Base-by-base conservation (phyloP, 2,329 filamentous ascomycete genomes). In the Mariannaea sp. region DNA sequence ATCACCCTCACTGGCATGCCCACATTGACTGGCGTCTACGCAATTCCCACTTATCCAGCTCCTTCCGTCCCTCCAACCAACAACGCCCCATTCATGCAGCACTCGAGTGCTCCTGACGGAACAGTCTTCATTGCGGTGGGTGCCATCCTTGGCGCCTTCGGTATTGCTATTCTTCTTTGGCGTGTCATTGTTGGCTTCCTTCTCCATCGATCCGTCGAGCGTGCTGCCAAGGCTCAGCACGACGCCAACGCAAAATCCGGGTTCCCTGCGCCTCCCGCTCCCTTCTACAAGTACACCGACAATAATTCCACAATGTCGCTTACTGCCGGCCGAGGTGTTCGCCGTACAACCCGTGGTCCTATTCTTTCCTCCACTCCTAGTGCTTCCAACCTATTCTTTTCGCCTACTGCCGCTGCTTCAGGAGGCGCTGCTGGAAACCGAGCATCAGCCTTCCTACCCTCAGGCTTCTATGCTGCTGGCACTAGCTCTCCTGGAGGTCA, bases 121-220 rank as follows among this genome's bases (percentile, higher is more conserved):
- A 97, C 93, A 4, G 88, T 99, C 54, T 99, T 99, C 76, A 99
- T 99, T 65, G 88, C 86, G 17, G 94, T 97, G 1, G 94, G 94
- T 39, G 89, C 92, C 20, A 87, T 91, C 22, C 82, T 99, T 6
- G 94, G 90, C 13, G 87, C 92, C 60, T 84, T 97, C 59, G 90
- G 86, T 9, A 77, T 91, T 7, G 86, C 85, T n/a, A 84, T 97
- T 38, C 80, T 99, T 10, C 80, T 88, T 53, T 99, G 94, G 94
- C 90, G 93, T 56, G 87, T 81, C 44, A 82, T 97, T 50, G 86
- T 97, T 54, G 92, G 90, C 55, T 96, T 91, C 82, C 88, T 93
- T 35, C 84, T 99, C 53, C 93, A 97, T 73, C 89, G 93, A 54
- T 94, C 89, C 29, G 92, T 97, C 53, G 89, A 90, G 69, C 88